Percentiles rank a stretch among this genome's conserved stretches.
Evolutionary conservation across 108 stramenopile species (phyloP).

Genomic region (Parietichytrium sp.): DNA sequence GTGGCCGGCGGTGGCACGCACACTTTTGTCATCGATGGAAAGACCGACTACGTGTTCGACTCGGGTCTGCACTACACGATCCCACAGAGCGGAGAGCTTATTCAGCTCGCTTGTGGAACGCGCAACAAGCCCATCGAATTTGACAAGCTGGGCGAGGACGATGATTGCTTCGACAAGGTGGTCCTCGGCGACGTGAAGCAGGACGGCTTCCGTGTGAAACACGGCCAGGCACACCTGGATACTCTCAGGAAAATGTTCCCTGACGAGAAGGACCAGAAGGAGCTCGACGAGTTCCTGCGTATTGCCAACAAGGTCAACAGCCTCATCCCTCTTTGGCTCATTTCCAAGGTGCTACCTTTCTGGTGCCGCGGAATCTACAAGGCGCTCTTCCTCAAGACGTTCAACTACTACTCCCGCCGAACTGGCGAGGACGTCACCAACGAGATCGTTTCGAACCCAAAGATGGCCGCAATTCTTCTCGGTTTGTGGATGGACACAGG

Average conservation of each 20-base stretch:
- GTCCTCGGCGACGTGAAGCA: slow-evolving; percentile 49
- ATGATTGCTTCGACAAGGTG: slow-evolving; percentile 57
- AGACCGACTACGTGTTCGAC: slow-evolving; percentile 57
- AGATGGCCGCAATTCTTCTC: slow-evolving; percentile 26
- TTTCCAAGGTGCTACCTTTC: slow-evolving; percentile 37
- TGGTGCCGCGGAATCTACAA: slow-evolving; percentile 38
- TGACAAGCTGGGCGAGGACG: slow-evolving; percentile 47
- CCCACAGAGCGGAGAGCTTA: slow-evolving; percentile 35
- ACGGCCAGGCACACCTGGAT: slow-evolving; percentile 41
- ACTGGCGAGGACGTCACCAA: slow-evolving; percentile 39
- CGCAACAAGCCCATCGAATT: slow-evolving; percentile 54
- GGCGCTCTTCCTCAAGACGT: slow-evolving; percentile 3
- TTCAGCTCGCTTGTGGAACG: slow-evolving; percentile 44
- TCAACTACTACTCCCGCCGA: background rate
- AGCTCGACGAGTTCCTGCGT: slow-evolving; percentile 42
- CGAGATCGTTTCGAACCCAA: slow-evolving; percentile 38
- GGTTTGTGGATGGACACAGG: slow-evolving; percentile 47
- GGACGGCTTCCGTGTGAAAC: slow-evolving; percentile 39
- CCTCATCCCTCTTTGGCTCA: background rate
- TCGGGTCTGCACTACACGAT: slow-evolving; percentile 65
- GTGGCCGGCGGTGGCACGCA: slow-evolving; percentile 60
- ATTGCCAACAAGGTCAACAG: slow-evolving; percentile 28
- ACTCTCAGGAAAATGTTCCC: slow-evolving; percentile 41
- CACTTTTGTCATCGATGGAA: slow-evolving; percentile 60
- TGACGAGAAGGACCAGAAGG: slow-evolving; percentile 36